Evolutionary conservation across 2,329 filamentous ascomycete genomes (phyloP).

Genomic region (Curvularia hawaiiensis): DNA sequence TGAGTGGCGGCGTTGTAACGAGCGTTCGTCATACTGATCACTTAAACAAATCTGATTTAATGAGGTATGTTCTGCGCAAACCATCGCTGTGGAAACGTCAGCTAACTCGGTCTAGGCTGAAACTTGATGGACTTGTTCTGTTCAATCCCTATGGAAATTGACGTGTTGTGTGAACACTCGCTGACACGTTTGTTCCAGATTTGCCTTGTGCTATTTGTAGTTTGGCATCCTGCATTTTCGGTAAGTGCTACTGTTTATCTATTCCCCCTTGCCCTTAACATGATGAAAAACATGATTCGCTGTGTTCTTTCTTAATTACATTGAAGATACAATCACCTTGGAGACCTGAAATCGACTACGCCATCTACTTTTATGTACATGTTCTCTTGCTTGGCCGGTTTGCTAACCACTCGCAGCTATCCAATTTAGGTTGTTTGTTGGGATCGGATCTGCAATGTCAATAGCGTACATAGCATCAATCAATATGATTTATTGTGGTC

Average conservation of each 20-base stretch:
- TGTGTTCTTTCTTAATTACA: conserved; percentile 68
- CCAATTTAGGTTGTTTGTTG: not conserved
- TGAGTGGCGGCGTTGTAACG: conserved; percentile 61
- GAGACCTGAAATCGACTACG: conserved; percentile 61
- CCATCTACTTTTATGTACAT: not conserved
- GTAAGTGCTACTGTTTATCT: conserved; percentile 23
- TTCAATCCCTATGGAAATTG: conserved; percentile 16
- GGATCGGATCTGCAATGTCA: conserved; percentile 3
- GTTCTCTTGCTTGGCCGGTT: conserved; percentile 1
- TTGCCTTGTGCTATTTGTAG: not conserved
- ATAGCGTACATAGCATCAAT: conserved; percentile 9
- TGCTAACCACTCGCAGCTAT: conserved; percentile 16
- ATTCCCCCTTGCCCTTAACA: conserved; percentile 25
- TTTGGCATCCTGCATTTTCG: not conserved
- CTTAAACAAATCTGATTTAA: conserved; percentile 74
- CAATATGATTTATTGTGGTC: not conserved
- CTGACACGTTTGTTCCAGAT: conserved; percentile 30
- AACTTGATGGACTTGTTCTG: conserved; percentile 42
- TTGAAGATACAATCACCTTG: conserved; percentile 69
- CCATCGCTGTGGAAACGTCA: not conserved
- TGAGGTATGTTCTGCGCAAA: conserved; percentile 56
- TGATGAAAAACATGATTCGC: conserved; percentile 65
- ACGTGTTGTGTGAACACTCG: conserved; percentile 18
- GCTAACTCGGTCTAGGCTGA: conserved; percentile 44
- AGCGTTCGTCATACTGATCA: conserved; percentile 60